Evolutionary conservation across 1,139 yeast species (phyloP), one percentile per base, ranked within the genome.

Genomic region (Lodderomyces theae): DNA sequence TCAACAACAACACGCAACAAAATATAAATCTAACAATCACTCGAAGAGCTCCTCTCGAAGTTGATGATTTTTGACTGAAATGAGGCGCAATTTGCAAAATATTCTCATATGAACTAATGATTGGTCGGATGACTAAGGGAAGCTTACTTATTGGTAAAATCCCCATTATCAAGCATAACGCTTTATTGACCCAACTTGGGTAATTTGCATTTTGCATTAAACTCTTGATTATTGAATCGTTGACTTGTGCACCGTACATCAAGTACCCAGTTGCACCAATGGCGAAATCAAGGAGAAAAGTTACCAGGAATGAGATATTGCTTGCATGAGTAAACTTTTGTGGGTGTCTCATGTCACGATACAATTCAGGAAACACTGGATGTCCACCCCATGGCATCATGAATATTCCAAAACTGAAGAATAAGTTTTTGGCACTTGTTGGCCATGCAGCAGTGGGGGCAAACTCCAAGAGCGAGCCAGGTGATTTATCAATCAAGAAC

Each of bases 351-450:
- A 86, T 86, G 58, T 86, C 95, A 35, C 83, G 72, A 58, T 80
- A 83, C 39, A 86, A 68, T 53, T 85, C 87, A 1, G 95, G 95
- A 51, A 85, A 85, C 16, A 86, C 86, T 1, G 94, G 89, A 59
- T 86, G 95, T 3, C 95, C 95, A 47, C 95, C 94, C 86, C 92
- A 86, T 12, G 92, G 90, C 7, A 94, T 86, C 82, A 86, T 82
- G 50, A 85, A 75, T 34, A 86, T 73, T 5, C 95, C 95, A 47
- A 85, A 71, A 4, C 88, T 74, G 28, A 85, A 64, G 21, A 86
- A 69, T 4, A 82, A 69, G 33, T 72, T 64, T 24, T 61, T 60
- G 49, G 69, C 58, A 34, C 72, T 67, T 10, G 61, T 56, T 1
- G 95, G 95, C 68, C 78, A 75, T 39, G 76, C 42, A 40, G 68